A percentile compares a stretch with the other conserved stretches of the same genome.
Evolutionary conservation across 2,329 filamentous ascomycete species (phyloP).

Genomic region (Shiraia bambusicola): DNA sequence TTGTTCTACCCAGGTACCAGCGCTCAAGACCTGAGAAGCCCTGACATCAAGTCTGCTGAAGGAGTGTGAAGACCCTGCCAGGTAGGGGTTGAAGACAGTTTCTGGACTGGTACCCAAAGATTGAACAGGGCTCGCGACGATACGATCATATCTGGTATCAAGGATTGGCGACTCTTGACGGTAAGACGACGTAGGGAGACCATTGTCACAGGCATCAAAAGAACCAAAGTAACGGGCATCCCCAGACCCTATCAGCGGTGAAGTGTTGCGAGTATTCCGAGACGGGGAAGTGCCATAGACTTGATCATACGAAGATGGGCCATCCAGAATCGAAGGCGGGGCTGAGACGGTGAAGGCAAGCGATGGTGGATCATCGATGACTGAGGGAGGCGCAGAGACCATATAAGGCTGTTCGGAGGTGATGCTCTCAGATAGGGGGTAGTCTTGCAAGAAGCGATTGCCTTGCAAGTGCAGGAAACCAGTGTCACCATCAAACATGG

Average conservation of each 20-base stretch:
- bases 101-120: constrained; percentile 26
- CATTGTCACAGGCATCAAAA: constrained; percentile 26
- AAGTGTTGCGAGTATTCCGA: constrained; percentile 30
- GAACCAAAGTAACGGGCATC: constrained; percentile 23
- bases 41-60: constrained; percentile 34
- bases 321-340: constrained; percentile 32
- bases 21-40: constrained; percentile 32
- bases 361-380: constrained; percentile 27
- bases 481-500: constrained; percentile 27
- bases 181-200: constrained; percentile 17
- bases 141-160: constrained; percentile 26
- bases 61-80: constrained; percentile 29
- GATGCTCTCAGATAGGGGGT: constrained; percentile 23
- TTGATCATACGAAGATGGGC: constrained; percentile 25
- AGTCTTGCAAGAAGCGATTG: constrained; percentile 13
- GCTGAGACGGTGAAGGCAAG: constrained; percentile 32
- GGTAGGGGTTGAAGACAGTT: constrained; percentile 32
- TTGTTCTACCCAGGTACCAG: constrained; percentile 34
- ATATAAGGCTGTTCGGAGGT: constrained; percentile 23
- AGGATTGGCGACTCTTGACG: constrained; percentile 24
- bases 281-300: constrained; percentile 28
- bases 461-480: constrained; percentile 11
- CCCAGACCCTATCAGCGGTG: constrained; percentile 23
- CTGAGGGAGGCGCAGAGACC: constrained; percentile 27
- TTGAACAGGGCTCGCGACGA: constrained; percentile 17